Evolutionary conservation across 1,284 basidiomycete species (phyloP).

Genomic region (Puccinia triticina): DNA sequence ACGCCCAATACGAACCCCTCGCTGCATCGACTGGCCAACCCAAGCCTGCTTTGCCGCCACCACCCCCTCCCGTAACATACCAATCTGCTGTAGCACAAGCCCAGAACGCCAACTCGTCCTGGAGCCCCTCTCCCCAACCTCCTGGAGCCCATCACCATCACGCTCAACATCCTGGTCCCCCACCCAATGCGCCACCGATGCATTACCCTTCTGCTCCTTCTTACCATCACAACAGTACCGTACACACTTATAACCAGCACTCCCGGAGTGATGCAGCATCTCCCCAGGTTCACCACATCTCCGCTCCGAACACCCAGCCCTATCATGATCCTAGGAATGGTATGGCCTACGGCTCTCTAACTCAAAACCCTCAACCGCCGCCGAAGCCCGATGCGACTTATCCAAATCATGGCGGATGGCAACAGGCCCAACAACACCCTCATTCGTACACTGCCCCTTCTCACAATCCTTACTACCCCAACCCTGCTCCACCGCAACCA

Average conservation of each 20-base stretch:
- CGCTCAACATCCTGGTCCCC: neutral
- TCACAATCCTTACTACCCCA: neutral
- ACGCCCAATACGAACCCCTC: neutral
- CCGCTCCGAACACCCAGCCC: neutral
- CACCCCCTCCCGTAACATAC: constrained; percentile 54
- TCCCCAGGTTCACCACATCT: neutral
- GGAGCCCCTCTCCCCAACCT: constrained; percentile 50
- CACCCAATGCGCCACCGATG: constrained; percentile 4
- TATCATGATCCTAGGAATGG: constrained; percentile 11
- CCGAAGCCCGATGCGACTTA: neutral
- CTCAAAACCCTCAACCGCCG: neutral
- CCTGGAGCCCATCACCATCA: constrained; percentile 55
- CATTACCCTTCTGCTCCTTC: constrained; percentile 1
- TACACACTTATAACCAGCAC: constrained; percentile 15
- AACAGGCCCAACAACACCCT: neutral
- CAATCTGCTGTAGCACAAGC: constrained; percentile 38
- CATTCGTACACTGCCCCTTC: neutral
- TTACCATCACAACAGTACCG: neutral
- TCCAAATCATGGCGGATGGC: neutral
- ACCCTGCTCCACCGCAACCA: neutral
- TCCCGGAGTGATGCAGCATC: neutral
- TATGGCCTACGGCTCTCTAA: neutral
- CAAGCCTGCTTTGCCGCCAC: constrained; percentile 52
- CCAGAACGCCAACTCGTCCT: constrained; percentile 47
- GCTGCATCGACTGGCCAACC: constrained; percentile 17